These are phyloP conservation scores for Gorgonomyces haynaldii DNA, from an alignment of 192 early-diverging fungal species.

Conservation along the genomic window DNA sequence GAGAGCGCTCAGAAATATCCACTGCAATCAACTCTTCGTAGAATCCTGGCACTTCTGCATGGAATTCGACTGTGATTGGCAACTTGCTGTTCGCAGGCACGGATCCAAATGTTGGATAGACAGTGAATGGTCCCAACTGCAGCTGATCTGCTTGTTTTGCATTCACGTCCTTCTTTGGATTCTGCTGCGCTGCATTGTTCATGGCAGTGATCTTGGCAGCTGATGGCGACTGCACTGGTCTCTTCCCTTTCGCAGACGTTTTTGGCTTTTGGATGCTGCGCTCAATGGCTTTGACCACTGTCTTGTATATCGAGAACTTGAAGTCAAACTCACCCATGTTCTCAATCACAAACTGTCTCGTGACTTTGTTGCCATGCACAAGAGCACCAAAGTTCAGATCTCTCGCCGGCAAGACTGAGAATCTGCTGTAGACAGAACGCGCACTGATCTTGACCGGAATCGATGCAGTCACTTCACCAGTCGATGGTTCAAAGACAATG, in stretches of 20 bases:
- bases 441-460: slow-evolving; percentile 41
- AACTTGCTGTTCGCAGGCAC: slow-evolving; percentile 38
- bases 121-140: slow-evolving; percentile 48
- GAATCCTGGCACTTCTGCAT: slow-evolving; percentile 41
- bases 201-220: slow-evolving; percentile 14
- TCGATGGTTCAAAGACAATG: slow-evolving; percentile 48
- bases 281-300: slow-evolving; percentile 25
- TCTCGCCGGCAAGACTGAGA: slow-evolving; percentile 35
- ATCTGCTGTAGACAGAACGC: slow-evolving; percentile 46
- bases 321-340: slow-evolving; percentile 57
- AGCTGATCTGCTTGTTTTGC: slow-evolving; percentile 38
- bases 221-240: slow-evolving; percentile 25
- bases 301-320: slow-evolving; percentile 43
- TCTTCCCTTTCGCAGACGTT: slow-evolving; percentile 13
- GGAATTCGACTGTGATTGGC: slow-evolving; percentile 49
- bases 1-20: slow-evolving; percentile 45
- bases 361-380: slow-evolving; percentile 43
- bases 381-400: slow-evolving; percentile 54
- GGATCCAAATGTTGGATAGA: slow-evolving; percentile 41
- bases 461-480: slow-evolving; percentile 41
- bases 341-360: slow-evolving; percentile 43
- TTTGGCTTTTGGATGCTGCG: slow-evolving; percentile 22
- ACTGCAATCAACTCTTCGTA: slow-evolving; percentile 48
- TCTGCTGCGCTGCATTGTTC: background rate
- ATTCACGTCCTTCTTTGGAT: slow-evolving; percentile 31